A percentile compares a stretch with the other conserved stretches of the same genome.
Conservation (phyloP, 192 early-diverging fungal genomes). For the Backusella parvicylindrica region DNA sequence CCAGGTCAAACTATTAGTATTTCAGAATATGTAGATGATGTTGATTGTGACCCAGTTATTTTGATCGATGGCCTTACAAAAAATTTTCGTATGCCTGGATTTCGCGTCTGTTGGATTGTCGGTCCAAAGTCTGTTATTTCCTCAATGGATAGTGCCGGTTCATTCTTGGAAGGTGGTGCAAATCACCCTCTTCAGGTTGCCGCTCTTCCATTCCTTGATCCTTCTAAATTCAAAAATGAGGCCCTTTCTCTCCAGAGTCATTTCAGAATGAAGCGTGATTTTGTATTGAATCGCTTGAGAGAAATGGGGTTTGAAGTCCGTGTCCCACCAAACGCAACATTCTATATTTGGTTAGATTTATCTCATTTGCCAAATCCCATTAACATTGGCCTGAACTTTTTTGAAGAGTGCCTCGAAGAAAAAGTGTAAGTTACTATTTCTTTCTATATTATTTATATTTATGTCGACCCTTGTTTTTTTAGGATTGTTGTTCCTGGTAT, state of each 20-base stretch:
- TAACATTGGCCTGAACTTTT: slow-evolving; percentile 47
- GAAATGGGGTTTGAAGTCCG: slow-evolving; percentile 37
- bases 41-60: slow-evolving; percentile 44
- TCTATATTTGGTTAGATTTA: slow-evolving; percentile 51
- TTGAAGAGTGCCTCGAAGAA: slow-evolving; percentile 48
- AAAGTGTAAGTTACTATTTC: slow-evolving; percentile 41
- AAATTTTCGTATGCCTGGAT: slow-evolving; percentile 48
- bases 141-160: slow-evolving; percentile 41
- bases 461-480: not conserved
- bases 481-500: slow-evolving; percentile 39
- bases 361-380: slow-evolving; percentile 38
- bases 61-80: slow-evolving; percentile 44
- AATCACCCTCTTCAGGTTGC: slow-evolving; percentile 50
- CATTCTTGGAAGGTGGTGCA: slow-evolving; percentile 48
- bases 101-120: slow-evolving; percentile 50
- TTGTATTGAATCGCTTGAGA: slow-evolving; percentile 32
- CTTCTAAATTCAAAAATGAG: slow-evolving; percentile 32
- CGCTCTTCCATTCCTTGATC: slow-evolving; percentile 46
- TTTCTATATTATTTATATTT: not conserved
- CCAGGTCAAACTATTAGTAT: slow-evolving; percentile 37
- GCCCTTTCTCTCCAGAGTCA: slow-evolving; percentile 42
- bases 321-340: slow-evolving; percentile 42
- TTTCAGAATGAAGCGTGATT: slow-evolving; percentile 43
- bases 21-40: slow-evolving; percentile 44
- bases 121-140: slow-evolving; percentile 48